A percentile compares a stretch with the other conserved stretches of the same genome.
Evolutionary conservation across 1,139 yeast species (phyloP).

Genomic region (Kodamaea fungicola): DNA sequence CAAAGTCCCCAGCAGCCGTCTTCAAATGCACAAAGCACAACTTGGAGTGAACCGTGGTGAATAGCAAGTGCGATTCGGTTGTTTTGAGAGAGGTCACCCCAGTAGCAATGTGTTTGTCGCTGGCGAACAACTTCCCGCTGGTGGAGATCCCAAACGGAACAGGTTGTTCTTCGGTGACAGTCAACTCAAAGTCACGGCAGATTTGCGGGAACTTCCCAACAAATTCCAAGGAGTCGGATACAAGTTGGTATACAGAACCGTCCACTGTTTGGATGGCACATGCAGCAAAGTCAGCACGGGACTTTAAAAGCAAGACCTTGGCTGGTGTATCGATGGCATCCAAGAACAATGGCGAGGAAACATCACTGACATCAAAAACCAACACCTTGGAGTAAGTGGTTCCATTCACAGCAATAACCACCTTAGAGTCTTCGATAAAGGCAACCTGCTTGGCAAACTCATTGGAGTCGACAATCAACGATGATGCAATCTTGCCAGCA

Average conservation of each 20-base stretch:
- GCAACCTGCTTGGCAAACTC: conserved; percentile 64
- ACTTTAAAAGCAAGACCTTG: conserved; percentile 54
- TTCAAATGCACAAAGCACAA: conserved; percentile 78
- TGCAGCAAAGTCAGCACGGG: conserved; percentile 51
- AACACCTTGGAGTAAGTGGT: conserved; percentile 46
- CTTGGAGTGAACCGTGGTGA: conserved; percentile 86
- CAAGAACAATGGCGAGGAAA: conserved; percentile 34
- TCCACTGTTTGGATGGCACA: conserved; percentile 61
- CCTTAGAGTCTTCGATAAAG: conserved; percentile 46
- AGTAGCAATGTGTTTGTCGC: conserved; percentile 57
- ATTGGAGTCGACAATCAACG: conserved; percentile 23
- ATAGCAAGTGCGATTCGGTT: conserved; percentile 69
- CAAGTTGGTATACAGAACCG: conserved; percentile 52
- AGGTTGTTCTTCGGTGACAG: conserved; percentile 23
- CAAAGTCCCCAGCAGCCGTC: conserved; percentile 24
- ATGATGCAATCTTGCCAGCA: conserved; percentile 29
- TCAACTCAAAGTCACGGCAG: conserved; percentile 61
- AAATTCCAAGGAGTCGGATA: conserved; percentile 1
- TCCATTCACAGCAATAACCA: conserved; percentile 59
- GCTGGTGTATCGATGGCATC: conserved; percentile 42
- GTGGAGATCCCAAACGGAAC: conserved; percentile 69
- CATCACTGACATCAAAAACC: conserved; percentile 41
- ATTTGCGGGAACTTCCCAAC: conserved; percentile 63
- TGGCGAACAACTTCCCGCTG: conserved; percentile 72
- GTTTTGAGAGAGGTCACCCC: conserved; percentile 82